Conservation (phyloP, 2,329 filamentous ascomycete species). For the Trichoderma sp. region DNA sequence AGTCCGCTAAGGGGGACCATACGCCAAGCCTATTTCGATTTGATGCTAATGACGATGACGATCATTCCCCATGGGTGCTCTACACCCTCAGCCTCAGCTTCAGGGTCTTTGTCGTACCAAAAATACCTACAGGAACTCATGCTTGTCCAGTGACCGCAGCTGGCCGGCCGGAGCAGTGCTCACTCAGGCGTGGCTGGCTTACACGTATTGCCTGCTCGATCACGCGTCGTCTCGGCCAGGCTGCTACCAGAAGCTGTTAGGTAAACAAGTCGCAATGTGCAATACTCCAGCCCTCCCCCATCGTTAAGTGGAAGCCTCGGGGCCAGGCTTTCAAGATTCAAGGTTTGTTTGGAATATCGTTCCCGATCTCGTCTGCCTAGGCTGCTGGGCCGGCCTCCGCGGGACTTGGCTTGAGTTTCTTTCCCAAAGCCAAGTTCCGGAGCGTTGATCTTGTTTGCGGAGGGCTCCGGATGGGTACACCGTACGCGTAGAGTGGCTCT, state of each 20-base stretch:
- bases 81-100: conserved; percentile 11
- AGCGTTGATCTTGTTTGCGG: neutral
- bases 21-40: neutral
- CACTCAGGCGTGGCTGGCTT: neutral
- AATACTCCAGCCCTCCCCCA: neutral
- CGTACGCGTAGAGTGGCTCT: neutral
- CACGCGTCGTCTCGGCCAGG: neutral
- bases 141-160: neutral
- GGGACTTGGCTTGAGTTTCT: neutral
- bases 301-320: neutral
- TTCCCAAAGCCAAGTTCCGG: neutral
- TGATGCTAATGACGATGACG: neutral
- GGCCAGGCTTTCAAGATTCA: neutral
- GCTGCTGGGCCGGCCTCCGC: neutral
- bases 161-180: neutral
- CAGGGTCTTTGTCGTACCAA: conserved; percentile 8
- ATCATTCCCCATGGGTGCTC: conserved; percentile 9
- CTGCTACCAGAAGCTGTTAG: neutral
- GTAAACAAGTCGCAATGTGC: neutral
- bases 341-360: neutral
- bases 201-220: neutral
- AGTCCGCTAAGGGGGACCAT: neutral
- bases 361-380: neutral
- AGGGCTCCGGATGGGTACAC: neutral
- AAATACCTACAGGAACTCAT: neutral